Evolutionary conservation across 805 yeast species (phyloP), one percentile per base, ranked within the genome.

Genomic region (Yamadazyma laniorum): DNA sequence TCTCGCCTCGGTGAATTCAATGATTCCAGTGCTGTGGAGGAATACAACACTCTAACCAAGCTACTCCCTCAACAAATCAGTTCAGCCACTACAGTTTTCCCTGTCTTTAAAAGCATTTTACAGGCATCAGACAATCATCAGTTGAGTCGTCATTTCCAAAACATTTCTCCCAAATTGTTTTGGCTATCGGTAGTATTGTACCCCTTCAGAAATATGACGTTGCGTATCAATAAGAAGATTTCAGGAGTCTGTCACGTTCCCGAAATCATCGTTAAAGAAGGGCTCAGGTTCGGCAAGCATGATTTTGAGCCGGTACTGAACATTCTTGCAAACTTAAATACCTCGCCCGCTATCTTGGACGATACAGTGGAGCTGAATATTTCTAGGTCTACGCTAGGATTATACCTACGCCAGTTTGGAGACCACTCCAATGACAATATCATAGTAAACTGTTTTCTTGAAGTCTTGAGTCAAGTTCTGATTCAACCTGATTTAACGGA

Each of bases 261-360:
- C 1, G 76, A 72, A 31, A 50, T 73, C 25, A 70, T 85, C 6
- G 58, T 85, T 22, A 73, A 77, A 47, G 88, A 85, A 42, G 91
- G 95, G 0, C 56, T 90, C 23, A 82, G 84, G 52, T 70, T 77
- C 39, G 79, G 88, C 6, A 72, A 73, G 37, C 63, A 60, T 33
- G 82, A 78, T 31, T 76, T 77, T 13, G 80, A 74, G 2, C 59
- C 65, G 13, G 74, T 79, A 1, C 55, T 79, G 1, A 59, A 30
- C n/a, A 35, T 47, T 6, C 32, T 43, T 7, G 23, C 15, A 9
- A 29, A 37, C 25, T 18, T 37, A 9, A 43, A 40, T 6, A 26
- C 30, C 5, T 61, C 74, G 2, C 15, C 48, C 0, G 45, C 45
- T 0, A 42, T 67, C 6, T 44, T 63, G n/a, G 39, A 47, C 3